Conservation (phyloP, 179 eudicot genomes). For the Nepenthes alata region DNA sequence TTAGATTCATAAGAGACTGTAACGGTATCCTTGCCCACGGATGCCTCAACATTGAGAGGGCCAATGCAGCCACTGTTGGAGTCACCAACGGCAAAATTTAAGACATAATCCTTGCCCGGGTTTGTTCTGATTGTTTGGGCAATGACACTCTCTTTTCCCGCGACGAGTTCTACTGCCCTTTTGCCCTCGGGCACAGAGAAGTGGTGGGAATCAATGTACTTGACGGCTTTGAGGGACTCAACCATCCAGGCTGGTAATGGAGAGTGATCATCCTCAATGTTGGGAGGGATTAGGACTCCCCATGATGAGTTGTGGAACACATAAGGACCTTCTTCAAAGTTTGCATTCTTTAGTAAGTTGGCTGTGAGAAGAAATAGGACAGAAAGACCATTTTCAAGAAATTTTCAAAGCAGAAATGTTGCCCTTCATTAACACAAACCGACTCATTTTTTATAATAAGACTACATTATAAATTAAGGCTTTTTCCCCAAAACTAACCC, state of each 20-base stretch:
- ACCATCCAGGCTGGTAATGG: conserved; percentile 69
- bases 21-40: conserved; percentile 25
- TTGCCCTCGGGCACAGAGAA: conserved; percentile 52
- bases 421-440: too few relatives aligned
- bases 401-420: too few relatives aligned
- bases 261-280: conserved; percentile 52
- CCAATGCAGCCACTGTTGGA: conserved; percentile 44
- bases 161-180: conserved; percentile 52
- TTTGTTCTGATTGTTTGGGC: conserved; percentile 41
- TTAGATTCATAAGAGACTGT: conserved; percentile 37
- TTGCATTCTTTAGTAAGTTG: conserved; percentile 62
- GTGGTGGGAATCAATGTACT: conserved; percentile 52
- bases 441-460: too few relatives aligned
- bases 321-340: conserved; percentile 68
- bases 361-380: conserved; percentile 16
- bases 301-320: conserved; percentile 37
- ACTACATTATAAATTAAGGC: too few relatives aligned
- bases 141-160: conserved; percentile 54
- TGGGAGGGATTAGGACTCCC: conserved; percentile 67
- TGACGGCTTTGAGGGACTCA: conserved; percentile 60
- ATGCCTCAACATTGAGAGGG: conserved; percentile 43
- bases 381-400: too few relatives aligned
- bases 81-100: conserved; percentile 47
- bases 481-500: too few relatives aligned
- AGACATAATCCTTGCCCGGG: conserved; percentile 28